phyloP scores from a whole-genome alignment of 257 asterid species.

The Fraxinus americana region DNA sequence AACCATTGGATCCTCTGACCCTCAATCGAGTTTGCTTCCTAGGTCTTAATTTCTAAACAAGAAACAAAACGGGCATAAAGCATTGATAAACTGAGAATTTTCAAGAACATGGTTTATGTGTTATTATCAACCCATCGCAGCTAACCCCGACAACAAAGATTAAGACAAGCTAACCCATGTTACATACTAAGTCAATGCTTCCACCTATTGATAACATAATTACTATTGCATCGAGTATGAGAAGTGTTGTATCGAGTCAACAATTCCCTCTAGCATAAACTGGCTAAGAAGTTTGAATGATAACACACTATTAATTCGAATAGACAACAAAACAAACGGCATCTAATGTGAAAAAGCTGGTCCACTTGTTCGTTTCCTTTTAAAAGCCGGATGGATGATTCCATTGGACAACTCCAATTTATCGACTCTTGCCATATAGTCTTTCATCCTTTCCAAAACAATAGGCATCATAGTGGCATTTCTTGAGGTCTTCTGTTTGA shows the following conservation, averaged over 20 bases:
- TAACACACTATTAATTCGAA: not conserved
- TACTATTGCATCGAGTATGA: not conserved
- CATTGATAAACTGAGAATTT: not conserved
- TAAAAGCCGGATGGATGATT: constrained; percentile 43
- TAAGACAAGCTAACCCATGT: not conserved
- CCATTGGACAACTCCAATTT: constrained; percentile 26
- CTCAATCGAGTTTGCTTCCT: no score
- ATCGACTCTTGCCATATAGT: constrained; percentile 39
- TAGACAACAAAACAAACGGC: not conserved
- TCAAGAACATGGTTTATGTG: not conserved
- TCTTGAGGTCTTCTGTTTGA: constrained; percentile 45
- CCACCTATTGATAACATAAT: not conserved
- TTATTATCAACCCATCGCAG: not conserved
- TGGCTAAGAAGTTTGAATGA: not conserved
- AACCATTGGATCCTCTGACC: no score
- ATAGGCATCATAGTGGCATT: constrained; percentile 31
- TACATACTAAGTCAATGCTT: not conserved
- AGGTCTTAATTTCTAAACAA: no score
- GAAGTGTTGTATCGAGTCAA: not conserved
- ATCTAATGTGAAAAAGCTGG: not conserved
- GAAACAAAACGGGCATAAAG: not conserved
- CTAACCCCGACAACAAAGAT: not conserved
- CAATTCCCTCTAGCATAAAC: not conserved
- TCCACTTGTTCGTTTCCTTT: constrained; percentile 30
- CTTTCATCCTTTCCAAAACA: constrained; percentile 46